Conservation (phyloP, 1,284 basidiomycete species). For the Naganishia albida region DNA sequence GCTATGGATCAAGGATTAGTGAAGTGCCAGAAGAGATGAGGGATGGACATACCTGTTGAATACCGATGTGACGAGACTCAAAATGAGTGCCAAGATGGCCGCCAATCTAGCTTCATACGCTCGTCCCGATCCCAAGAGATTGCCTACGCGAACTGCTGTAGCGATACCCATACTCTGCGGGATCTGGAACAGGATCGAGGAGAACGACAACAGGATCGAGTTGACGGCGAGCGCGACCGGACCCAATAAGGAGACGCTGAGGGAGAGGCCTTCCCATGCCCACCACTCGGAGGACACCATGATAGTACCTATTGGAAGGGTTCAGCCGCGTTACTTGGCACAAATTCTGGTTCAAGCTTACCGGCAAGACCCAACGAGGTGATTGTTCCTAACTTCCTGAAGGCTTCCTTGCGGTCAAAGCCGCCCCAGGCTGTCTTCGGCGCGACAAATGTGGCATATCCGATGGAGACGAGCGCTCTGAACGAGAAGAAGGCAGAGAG, state of each 20-base stretch:
- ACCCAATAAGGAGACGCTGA: constrained; percentile 52
- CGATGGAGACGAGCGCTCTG: constrained; percentile 60
- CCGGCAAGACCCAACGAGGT: constrained; percentile 73
- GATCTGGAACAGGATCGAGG: constrained; percentile 77
- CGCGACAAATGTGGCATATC: constrained; percentile 74
- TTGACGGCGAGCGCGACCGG: constrained; percentile 59
- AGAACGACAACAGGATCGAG: constrained; percentile 58
- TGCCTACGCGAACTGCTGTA: constrained; percentile 79
- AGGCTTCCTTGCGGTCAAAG: constrained; percentile 62
- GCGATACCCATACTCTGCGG: constrained; percentile 80
- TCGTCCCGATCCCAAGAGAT: constrained; percentile 73
- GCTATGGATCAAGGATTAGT: constrained; percentile 52
- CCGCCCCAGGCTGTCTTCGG: constrained; percentile 84
- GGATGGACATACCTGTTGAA: constrained; percentile 62
- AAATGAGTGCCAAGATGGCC: constrained; percentile 63
- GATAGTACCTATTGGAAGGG: constrained; percentile 33
- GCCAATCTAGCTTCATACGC: constrained; percentile 67
- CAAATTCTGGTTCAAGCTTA: constrained; percentile 55
- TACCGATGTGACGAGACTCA: constrained; percentile 63
- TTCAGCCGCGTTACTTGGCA: neutral
- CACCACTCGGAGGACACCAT: constrained; percentile 57
- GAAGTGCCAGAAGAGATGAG: neutral
- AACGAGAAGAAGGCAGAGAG: neutral
- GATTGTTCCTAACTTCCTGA: constrained; percentile 71
- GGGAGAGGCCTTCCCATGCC: constrained; percentile 50